Percentiles rank a stretch among this genome's conserved stretches.
Evolutionary conservation across 169 alveolate genomes (phyloP).

Genomic region (Neospora caninum): DNA sequence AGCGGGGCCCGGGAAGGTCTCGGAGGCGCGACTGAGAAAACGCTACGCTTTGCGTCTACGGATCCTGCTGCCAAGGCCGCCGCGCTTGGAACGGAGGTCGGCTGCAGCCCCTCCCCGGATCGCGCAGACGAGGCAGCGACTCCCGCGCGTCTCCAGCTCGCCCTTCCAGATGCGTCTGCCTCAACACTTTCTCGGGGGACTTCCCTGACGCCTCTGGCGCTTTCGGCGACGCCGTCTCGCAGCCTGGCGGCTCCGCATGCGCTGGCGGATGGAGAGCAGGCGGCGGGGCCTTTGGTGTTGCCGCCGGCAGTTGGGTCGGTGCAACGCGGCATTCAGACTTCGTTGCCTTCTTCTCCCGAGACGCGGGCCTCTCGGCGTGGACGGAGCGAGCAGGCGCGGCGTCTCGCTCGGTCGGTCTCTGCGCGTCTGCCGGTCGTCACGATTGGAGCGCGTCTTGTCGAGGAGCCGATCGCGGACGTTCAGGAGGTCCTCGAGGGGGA

Average conservation of each 20-base stretch:
- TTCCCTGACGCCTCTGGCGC: background rate
- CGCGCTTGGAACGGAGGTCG: background rate
- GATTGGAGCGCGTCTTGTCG: conserved; percentile 18
- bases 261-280: background rate
- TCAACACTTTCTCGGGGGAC: background rate
- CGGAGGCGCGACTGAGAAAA: no score
- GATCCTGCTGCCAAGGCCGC: background rate
- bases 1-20: no score
- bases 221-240: background rate
- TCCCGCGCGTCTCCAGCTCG: background rate
- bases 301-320: conserved; percentile 3
- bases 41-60: no score
- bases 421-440: conserved; percentile 31
- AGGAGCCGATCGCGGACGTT: background rate
- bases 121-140: background rate
- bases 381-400: background rate
- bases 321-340: conserved; percentile 63
- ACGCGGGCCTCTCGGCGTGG: background rate
- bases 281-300: background rate
- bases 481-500: background rate
- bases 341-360: conserved; percentile 35
- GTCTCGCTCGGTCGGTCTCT: background rate
- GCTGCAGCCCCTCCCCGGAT: background rate
- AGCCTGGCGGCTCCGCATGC: background rate
- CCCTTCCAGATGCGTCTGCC: background rate